Evolutionary conservation across 108 stramenopile genomes (phyloP).

Genomic region (Cyclotella sp.): DNA sequence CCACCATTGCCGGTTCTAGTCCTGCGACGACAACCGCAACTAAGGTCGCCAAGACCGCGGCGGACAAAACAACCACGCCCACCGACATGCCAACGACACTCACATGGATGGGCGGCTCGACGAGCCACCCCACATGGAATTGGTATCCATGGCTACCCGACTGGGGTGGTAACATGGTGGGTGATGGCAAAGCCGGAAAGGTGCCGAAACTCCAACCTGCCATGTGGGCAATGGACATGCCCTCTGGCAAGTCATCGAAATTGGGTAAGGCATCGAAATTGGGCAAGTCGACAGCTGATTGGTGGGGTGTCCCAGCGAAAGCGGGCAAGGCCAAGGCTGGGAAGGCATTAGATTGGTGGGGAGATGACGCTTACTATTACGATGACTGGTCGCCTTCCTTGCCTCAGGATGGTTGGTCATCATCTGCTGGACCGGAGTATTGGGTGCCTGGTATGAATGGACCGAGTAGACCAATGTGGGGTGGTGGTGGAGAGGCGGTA

Average conservation of each 20-base stretch:
- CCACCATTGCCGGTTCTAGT: too few relatives aligned
- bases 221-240: too few relatives aligned
- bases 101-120: background rate
- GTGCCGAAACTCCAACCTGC: background rate
- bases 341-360: background rate
- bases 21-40: background rate
- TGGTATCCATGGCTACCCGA: background rate
- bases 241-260: background rate
- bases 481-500: background rate
- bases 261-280: background rate
- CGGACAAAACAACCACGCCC: background rate
- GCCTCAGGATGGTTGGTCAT: too few relatives aligned
- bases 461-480: conserved; percentile 2
- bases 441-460: conserved; percentile 18
- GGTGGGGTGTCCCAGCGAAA: background rate
- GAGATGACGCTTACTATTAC: background rate
- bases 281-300: background rate
- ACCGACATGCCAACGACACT: background rate
- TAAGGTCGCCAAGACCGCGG: background rate
- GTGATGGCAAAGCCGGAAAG: background rate
- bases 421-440: background rate
- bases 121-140: background rate
- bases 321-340: conserved; percentile 2
- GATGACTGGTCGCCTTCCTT: background rate
- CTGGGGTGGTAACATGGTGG: background rate